phyloP scores from a whole-genome alignment of 208 protist species.

The Cochliopodium minus region DNA sequence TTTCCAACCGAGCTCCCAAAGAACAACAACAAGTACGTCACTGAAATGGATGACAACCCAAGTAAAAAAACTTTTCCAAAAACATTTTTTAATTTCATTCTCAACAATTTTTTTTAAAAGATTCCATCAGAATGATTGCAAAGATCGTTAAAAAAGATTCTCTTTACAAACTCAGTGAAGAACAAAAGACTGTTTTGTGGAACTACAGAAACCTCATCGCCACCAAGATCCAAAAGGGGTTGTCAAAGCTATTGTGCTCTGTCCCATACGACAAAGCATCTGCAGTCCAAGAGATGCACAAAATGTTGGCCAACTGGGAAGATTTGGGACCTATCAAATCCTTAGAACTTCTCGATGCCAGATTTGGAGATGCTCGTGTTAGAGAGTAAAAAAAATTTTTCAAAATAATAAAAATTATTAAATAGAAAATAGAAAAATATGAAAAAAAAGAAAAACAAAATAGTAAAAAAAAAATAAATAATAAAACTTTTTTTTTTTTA shows the following conservation, averaged over 20 bases:
- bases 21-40: no score
- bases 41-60: no score
- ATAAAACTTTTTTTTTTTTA: constrained; percentile 39
- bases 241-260: constrained; percentile 47
- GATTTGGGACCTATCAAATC: constrained; percentile 40
- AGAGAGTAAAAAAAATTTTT: not conserved
- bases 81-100: no score
- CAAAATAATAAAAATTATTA: not conserved
- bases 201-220: no score
- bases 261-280: constrained; percentile 44
- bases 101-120: no score
- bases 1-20: no score
- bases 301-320: constrained; percentile 33
- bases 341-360: constrained; percentile 50
- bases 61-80: no score
- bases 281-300: constrained; percentile 41
- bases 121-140: no score
- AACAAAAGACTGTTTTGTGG: no score
- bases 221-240: constrained; percentile 30
- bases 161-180: no score
- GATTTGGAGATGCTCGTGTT: not conserved
- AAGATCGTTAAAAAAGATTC: no score
- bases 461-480: constrained; percentile 18
- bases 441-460: not conserved
- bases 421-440: not conserved